Evolutionary conservation across 345 rosid species (phyloP).

Genomic region (Sisymbrium irio): DNA sequence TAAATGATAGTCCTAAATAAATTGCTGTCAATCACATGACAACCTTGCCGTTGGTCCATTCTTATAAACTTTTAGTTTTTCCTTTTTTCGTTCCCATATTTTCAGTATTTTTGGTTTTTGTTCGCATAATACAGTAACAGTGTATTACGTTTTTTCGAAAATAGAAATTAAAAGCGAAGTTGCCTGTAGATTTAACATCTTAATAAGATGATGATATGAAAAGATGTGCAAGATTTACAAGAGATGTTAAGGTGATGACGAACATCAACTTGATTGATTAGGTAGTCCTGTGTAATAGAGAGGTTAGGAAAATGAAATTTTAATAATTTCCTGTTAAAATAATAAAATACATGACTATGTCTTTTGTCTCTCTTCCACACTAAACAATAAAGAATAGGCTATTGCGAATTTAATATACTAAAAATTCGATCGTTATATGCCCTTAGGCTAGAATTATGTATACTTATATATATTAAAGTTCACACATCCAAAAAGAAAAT

Average conservation of each 20-base stretch:
- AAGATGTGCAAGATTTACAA: not conserved
- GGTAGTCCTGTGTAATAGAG: not conserved
- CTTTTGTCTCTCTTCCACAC: conserved; percentile 26
- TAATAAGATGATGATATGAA: not conserved
- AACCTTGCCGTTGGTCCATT: conserved; percentile 20
- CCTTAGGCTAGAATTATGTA: not conserved
- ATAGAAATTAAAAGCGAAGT: not conserved
- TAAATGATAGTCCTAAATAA: not conserved
- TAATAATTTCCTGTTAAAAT: conserved; percentile 18
- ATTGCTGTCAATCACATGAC: conserved; percentile 30
- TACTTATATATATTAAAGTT: not conserved
- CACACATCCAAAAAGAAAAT: not conserved
- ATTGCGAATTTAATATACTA: conserved; percentile 12
- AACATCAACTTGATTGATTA: conserved; percentile 27
- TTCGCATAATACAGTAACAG: not conserved
- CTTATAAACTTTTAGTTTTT: not conserved
- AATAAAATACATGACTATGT: conserved; percentile 12
- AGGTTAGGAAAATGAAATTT: conserved; percentile 19
- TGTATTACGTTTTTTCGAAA: not conserved
- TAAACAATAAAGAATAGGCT: conserved; percentile 8
- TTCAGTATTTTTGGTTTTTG: not conserved
- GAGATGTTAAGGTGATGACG: conserved; percentile 17
- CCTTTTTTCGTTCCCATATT: not conserved
- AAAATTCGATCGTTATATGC: not conserved
- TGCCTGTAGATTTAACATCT: not conserved